Evolutionary conservation across 2,329 filamentous ascomycete species (phyloP), one percentile per base, ranked within the genome.

Genomic region (Plectosphaerella sp.): DNA sequence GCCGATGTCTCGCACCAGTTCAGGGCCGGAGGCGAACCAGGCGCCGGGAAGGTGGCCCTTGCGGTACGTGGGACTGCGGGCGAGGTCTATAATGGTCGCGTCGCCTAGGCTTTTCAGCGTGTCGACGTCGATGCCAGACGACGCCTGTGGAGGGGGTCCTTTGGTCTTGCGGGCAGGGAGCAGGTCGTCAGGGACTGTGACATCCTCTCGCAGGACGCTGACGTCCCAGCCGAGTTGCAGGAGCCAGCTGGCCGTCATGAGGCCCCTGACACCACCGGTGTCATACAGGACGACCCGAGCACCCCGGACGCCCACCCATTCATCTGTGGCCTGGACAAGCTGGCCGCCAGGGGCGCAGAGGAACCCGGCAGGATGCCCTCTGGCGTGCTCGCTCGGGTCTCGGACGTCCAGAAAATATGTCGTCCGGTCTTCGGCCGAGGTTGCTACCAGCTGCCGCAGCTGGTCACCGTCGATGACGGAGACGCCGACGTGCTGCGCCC

Each of bases 141-240:
- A 52, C 4, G 15, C 43, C n/a, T 54, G 52, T 8, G 43, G 22
- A 22, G 22, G 16, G 16, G 2, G 10, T 48, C 51, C 53, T 24
- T 45, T 15, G 16, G 54, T 48, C 37, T 50, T 18, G n/a, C 37
- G 39, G 20, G 49, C 16, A 8, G 16, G 46, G 2, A 37, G 24
- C 24, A 60, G 45, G 25, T 37, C 39, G 20, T 54, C 47, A 1
- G 58, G 59, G 10, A 60, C 45, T 6, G 25, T n/a, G 11, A 49
- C 48, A 15, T n/a, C 39, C 28, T 58, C 55, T 12, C 61, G 46
- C 5, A 65, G 45, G 11, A 64, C 61, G 49, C 64, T 48, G 8
- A 64, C 64, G 24, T 66, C 62, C 64, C 64, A 66, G 45, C 64
- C 64, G 3, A 66, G 59, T 47, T 66, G 64, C 11, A 62, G 24